These are phyloP conservation scores for Harringtonia lauricola DNA, from an alignment of 2,329 filamentous ascomycete genomes.

Conservation along the genomic window DNA sequence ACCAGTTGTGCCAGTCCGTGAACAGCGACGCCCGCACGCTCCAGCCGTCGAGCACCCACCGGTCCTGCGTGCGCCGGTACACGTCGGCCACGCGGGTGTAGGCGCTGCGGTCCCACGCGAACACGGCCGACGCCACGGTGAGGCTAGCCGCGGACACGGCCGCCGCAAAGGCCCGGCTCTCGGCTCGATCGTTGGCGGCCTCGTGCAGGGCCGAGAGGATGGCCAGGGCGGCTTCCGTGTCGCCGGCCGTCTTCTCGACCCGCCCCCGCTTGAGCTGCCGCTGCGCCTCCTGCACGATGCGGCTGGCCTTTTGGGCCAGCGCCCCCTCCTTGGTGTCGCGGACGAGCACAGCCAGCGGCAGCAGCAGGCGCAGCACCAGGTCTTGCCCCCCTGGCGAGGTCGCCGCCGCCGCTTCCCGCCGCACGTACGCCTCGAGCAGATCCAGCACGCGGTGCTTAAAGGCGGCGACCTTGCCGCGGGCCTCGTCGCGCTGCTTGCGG, in stretches of 20 bases:
- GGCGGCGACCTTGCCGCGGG: conserved; percentile 79
- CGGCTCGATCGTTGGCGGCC: conserved; percentile 46
- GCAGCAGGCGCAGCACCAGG: conserved; percentile 56
- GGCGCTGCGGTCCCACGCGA: conserved; percentile 38
- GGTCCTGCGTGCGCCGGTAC: conserved; percentile 51
- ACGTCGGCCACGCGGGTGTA: conserved; percentile 47
- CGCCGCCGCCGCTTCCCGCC: conserved; percentile 31
- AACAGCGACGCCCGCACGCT: conserved; percentile 57
- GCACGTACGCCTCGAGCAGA: conserved; percentile 74
- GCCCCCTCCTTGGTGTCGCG: conserved; percentile 68
- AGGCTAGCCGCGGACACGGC: conserved; percentile 65
- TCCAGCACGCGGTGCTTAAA: conserved; percentile 94
- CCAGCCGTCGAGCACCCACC: conserved; percentile 46
- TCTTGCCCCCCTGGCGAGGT: background rate
- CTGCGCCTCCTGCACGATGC: conserved; percentile 62
- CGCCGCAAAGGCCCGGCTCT: conserved; percentile 53
- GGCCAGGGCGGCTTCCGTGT: conserved; percentile 32
- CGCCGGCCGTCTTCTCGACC: conserved; percentile 23
- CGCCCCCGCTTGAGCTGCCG: conserved; percentile 51
- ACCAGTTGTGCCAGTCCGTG: conserved; percentile 64
- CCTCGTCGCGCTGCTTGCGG: conserved; percentile 78
- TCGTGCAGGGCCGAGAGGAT: conserved; percentile 62
- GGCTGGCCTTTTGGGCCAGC: conserved; percentile 60
- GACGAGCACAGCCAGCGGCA: conserved; percentile 67
- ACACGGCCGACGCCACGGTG: conserved; percentile 52